Base-by-base conservation (phyloP, 306 rosid genomes). In the Vigna radiata region DNA sequence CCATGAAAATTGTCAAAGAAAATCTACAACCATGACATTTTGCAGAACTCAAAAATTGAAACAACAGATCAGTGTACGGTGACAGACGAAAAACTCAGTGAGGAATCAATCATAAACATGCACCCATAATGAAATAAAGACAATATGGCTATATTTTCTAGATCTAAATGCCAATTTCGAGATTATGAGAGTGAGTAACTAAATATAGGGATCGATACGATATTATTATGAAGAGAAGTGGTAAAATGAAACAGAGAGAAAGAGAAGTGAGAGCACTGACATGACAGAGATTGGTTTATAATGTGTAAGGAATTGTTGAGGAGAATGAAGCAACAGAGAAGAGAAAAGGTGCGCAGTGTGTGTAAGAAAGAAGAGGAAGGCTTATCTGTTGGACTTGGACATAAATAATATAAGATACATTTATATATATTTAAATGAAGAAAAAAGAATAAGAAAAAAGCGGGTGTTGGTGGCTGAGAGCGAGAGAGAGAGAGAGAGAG, bases 381-480 rank as follows among this genome's bases (percentile, higher is more conserved):
- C 72, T 77, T 72, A 81, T 74, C 50, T 59, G 15, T 8, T 58
- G 17, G 23, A 70, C 41, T 37, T n/a, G 77, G 77, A 73, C 69
- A 44, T 29, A n/a, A 70, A 79, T 19, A 48, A 79, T 19, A 48
- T 12, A 36, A 13, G 48, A 80, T 25, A 3, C 31, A 29, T 25
- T 25, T 29, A 29, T 3, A 53, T 7, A 7, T 7, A 27, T 27
- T 2, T 33, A 25, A 9, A 64, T 11, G 39, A 1, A 8, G 1
- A 6, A 11, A 25, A 49, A 69, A 7, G 3, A 15, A 7, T 29
- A 31, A 49, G 0, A 15, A 61, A 3, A 70, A 17, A 52, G 33
- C 10, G 56, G 52, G 69, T 31, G 62, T 64, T 83, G 87, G 86
- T 83, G 73, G 86, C 78, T 84, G 23, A 29, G 79, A 39, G 9